phyloP scores from a whole-genome alignment of 2,329 filamentous ascomycete genomes.

The Penicillium thymicola region DNA sequence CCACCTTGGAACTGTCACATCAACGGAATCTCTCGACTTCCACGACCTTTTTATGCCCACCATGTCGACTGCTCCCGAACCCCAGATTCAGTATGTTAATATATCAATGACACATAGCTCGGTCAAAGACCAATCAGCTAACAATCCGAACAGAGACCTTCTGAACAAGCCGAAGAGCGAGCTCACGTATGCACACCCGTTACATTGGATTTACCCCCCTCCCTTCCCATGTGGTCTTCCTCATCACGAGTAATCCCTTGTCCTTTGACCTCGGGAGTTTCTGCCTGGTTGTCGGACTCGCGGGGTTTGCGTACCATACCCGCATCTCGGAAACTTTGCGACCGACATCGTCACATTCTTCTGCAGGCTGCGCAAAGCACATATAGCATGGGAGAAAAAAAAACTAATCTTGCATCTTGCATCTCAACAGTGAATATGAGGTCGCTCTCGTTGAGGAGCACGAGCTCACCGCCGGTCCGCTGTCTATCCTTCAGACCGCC shows the following conservation, averaged over 20 bases:
- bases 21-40: constrained; percentile 4
- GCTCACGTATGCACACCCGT: constrained; percentile 68
- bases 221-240: not conserved
- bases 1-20: constrained; percentile 1
- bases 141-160: constrained; percentile 63
- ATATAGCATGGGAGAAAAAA: constrained; percentile 6
- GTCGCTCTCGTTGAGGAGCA: constrained; percentile 77
- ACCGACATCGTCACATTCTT: constrained; percentile 15
- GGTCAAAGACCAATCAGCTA: constrained; percentile 15
- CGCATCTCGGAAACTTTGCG: constrained; percentile 10
- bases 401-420: constrained; percentile 22
- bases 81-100: constrained; percentile 66
- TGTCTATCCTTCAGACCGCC: constrained; percentile 95
- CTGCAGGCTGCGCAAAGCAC: constrained; percentile 15
- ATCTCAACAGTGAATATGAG: constrained; percentile 71
- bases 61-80: constrained; percentile 56
- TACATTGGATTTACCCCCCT: not conserved
- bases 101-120: constrained; percentile 18
- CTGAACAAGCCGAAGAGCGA: constrained; percentile 84
- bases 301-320: constrained; percentile 9
- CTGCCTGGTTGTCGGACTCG: constrained; percentile 7
- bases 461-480: constrained; percentile 73
- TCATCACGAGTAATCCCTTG: constrained; percentile 3
- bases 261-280: not conserved
- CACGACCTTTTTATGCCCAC: constrained; percentile 33